Evolutionary conservation across 1,139 yeast species (phyloP).

Genomic region (Meyerozyma athensensis): DNA sequence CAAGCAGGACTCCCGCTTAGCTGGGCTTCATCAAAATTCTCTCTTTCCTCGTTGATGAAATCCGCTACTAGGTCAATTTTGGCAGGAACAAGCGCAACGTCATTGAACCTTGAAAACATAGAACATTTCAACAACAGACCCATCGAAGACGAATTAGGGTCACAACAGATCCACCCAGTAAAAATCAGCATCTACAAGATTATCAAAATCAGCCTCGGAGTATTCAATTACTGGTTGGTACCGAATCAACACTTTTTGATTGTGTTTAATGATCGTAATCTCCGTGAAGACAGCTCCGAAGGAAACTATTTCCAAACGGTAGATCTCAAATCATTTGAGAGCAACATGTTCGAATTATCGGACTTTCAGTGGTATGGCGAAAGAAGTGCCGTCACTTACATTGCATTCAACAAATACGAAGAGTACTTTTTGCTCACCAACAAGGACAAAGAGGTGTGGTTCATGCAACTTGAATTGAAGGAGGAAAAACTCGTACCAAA

Average conservation of each 20-base stretch:
- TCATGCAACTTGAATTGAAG: slow-evolving; percentile 15
- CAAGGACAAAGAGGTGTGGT: slow-evolving; percentile 27
- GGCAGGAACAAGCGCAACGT: slow-evolving; percentile 20
- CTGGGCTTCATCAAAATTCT: slow-evolving; percentile 22
- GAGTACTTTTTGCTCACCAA: slow-evolving; percentile 32
- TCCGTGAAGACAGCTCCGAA: slow-evolving; percentile 7
- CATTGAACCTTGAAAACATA: slow-evolving; percentile 31
- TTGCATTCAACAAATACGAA: slow-evolving; percentile 22
- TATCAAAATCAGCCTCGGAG: slow-evolving; percentile 33
- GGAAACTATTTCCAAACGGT: slow-evolving; percentile 28
- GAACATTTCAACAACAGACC: slow-evolving; percentile 30
- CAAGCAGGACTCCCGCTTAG: slow-evolving; percentile 35
- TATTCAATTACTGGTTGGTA: slow-evolving; percentile 33
- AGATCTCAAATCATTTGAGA: slow-evolving; percentile 30
- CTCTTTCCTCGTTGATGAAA: slow-evolving; percentile 27
- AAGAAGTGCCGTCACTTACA: slow-evolving; percentile 16
- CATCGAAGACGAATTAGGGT: slow-evolving; percentile 29
- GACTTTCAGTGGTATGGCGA: slow-evolving; percentile 29
- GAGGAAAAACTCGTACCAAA: background rate
- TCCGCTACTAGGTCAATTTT: slow-evolving; percentile 34
- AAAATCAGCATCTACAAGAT: slow-evolving; percentile 30
- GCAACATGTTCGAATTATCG: slow-evolving; percentile 23
- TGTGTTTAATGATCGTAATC: slow-evolving; percentile 24
- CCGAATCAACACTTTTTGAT: slow-evolving; percentile 37
- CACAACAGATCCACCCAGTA: slow-evolving; percentile 23